Base-by-base conservation (phyloP, 73 alveolate genomes). In the Paramecium biaurelia region DNA sequence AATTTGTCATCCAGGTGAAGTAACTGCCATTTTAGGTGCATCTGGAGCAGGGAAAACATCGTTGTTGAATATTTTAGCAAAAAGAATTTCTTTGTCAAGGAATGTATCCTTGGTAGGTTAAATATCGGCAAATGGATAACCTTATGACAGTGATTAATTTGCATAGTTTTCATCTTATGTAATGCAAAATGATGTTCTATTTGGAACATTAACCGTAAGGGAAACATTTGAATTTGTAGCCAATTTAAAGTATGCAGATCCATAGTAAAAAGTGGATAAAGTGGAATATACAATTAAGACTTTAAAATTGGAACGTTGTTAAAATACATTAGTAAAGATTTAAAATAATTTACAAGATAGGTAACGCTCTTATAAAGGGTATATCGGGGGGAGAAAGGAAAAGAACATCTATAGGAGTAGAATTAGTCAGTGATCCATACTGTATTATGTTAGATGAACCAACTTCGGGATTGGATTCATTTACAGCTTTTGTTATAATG, bases 1-100 rank as follows among this genome's bases (percentile, higher is more conserved):
- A 41, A 56, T 87, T 37, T 95, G 97, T 63, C 49, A 94, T 76
- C 98, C 97, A 70, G 98, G 99, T 1, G 92, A 95, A 93, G 93
- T 97, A 79, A 88, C 97, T 24, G 96, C 98, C 1, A 97, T 97
- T 58, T 85, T 97, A 74, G 99, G 99, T 4, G 97, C 99, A 18
- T 95, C 98, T 45, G 99, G 99, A 35, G 99, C 99, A 23, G 99
- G 99, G 12, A 97, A 97, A 85, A 97, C 99, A 8, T 94, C 99
- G 2, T 88, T 97, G 34, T 89, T 97, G 68, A 97, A 97, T 90
- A 85, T 89, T 21, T 53, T 97, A 21, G 97, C 99, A 9, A 97
- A 97, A 15, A 96, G 97, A 92, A 82, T 82, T 10, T 95, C 86
- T 5, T 37, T 57, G 10, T 58, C 96, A 4, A 76, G 85, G 57